Percentiles rank a stretch among this genome's conserved stretches.
Evolutionary conservation across 2,329 filamentous ascomycete genomes (phyloP).

Genomic region (Ophiocordyceps sinensis): DNA sequence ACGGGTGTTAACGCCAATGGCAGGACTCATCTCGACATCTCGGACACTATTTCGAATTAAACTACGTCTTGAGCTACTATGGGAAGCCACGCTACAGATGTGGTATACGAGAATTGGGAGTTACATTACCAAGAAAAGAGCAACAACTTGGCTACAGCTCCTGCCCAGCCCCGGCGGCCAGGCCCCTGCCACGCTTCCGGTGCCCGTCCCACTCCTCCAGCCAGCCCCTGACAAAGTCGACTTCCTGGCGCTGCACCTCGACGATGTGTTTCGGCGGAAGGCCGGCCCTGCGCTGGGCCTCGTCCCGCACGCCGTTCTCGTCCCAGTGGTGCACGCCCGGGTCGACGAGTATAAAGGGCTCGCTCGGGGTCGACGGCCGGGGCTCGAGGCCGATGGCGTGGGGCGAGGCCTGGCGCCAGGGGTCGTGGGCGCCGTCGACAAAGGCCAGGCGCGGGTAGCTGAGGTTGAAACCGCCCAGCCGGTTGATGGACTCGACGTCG

Average conservation of each 20-base stretch:
- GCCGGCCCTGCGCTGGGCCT: constrained; percentile 37
- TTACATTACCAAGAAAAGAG: too few relatives aligned
- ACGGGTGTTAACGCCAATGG: too few relatives aligned
- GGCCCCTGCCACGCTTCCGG: background rate
- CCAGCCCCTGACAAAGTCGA: constrained; percentile 53
- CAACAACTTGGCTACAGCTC: too few relatives aligned
- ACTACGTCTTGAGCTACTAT: too few relatives aligned
- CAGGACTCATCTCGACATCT: too few relatives aligned
- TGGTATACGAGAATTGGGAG: too few relatives aligned
- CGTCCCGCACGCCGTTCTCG: constrained; percentile 46
- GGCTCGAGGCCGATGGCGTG: constrained; percentile 47
- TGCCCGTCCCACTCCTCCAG: constrained; percentile 34
- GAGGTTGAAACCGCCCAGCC: constrained; percentile 60
- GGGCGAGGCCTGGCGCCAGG: constrained; percentile 63
- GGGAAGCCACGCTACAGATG: too few relatives aligned
- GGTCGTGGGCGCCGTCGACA: constrained; percentile 64
- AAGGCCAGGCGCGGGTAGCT: constrained; percentile 61
- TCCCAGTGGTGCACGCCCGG: constrained; percentile 76
- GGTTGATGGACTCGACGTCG: constrained; percentile 54
- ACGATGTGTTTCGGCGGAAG: constrained; percentile 45
- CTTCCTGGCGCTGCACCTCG: constrained; percentile 42
- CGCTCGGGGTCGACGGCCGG: constrained; percentile 42
- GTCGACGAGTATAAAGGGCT: constrained; percentile 61
- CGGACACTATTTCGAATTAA: too few relatives aligned
- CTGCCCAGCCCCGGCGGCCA: too few relatives aligned